Base-by-base conservation (phyloP, 2,329 filamentous ascomycete species). In the Pezicula radicicola region DNA sequence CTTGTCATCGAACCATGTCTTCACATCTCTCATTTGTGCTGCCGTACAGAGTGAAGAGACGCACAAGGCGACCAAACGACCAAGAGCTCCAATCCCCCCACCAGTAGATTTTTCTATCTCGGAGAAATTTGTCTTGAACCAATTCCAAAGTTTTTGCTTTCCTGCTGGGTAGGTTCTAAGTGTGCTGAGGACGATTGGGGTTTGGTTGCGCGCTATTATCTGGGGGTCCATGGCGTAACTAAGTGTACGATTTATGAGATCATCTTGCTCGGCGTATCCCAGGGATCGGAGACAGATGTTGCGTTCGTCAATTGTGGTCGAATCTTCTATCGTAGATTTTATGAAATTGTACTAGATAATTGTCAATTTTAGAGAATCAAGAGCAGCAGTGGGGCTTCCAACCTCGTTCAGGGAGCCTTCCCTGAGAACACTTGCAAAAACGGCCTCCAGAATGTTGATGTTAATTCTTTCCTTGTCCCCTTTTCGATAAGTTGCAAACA, bases 401-500 rank as follows among this genome's bases (percentile, higher is more conserved):
- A 52, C 53, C 49, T 52, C 46, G 25, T 51, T 36, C 41, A 27
- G 33, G 7, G 36, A 30, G 21, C 50, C 53, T 28, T 52, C 21
- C 27, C 50, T 46, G 27, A 56, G 41, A 7, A 49, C 54, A 37
- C 35, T 51, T 25, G 28, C 46, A 46, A 56, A 56, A 2, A 56
- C 54, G 18, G 49, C 39, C 12, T 49, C 33, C 36, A 45, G 19
- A 13, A 56, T 53, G 45, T 56, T 56, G 35, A 54, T 44, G 13
- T 56, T 56, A n/a, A 56, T 51, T 19, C 49, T 49, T 40, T 54
- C 42, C n/a, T 48, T 44, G 43, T 56, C 44, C 6, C 54, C 54
- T 25, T 40, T 44, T 6, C 16, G 16, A 45, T 52, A 56, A n/a
- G 27, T 43, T 16, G 51, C 39, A 35, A 56, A 56, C 46, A 56